Base-by-base conservation (phyloP, 805 yeast species). In the Candida sanyiensis region DNA sequence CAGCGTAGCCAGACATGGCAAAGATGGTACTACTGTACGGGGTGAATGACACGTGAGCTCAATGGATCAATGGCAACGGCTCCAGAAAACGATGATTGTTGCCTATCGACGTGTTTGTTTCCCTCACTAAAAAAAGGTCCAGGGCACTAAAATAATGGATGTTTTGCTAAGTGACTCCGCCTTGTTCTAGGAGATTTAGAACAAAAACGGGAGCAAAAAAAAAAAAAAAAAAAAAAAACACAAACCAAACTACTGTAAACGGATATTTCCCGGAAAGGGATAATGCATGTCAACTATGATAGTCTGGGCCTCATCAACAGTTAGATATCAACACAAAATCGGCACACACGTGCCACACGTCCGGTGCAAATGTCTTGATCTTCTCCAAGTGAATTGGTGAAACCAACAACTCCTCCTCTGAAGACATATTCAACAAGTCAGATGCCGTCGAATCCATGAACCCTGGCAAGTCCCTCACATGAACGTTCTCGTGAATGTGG, bases 291-390 rank as follows among this genome's bases (percentile, higher is more conserved):
- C n/a, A n/a, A n/a, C n/a, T n/a, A n/a, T n/a, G n/a, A n/a, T n/a
- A n/a, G n/a, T n/a, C n/a, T n/a, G n/a, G n/a, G n/a, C n/a, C n/a
- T n/a, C n/a, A n/a, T n/a, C n/a, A n/a, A n/a, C n/a, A n/a, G n/a
- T n/a, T n/a, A n/a, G n/a, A 24, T 22, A 22, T 8, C 5, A 40
- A 24, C 19, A 20, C 28, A 15, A 48, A 39, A 33, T 76, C 82
- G 3, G 70, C 64, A 33, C 84, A 83, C 2, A 83, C 63, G 49
- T 86, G 96, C 80, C 84, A 80, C 2, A 87, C 77, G 35, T 82
- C 90, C 0, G 96, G 96, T 0, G 95, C 94, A 67, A 79, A 86
- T 0, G 90, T 83, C 61, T 86, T 87, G 39, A 87, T 83, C 47
- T 65, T 72, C 45, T 83, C 86, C 8, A 80, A 43, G 43, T 75